Evolutionary conservation across 2,329 filamentous ascomycete species (phyloP).

Genomic region (Calonectria pseudoturangicola): DNA sequence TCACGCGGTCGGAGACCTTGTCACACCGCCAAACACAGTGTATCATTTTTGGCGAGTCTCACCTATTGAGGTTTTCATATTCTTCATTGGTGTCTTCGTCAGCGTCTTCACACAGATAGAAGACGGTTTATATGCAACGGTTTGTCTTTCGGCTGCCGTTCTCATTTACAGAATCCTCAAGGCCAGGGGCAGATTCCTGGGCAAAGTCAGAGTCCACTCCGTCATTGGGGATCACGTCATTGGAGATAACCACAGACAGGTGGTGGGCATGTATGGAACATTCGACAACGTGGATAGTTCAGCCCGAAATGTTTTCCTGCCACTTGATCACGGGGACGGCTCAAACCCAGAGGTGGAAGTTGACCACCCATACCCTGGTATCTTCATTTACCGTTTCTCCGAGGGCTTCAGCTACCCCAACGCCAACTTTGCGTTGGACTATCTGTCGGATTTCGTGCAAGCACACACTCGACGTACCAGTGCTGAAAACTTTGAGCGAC

Average conservation of each 20-base stretch:
- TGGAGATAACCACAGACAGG: constrained; percentile 73
- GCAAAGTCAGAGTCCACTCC: constrained; percentile 80
- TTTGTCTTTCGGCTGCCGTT: constrained; percentile 84
- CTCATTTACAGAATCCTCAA: constrained; percentile 90
- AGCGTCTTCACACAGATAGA: constrained; percentile 93
- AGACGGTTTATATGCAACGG: constrained; percentile 92
- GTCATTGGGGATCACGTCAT: constrained; percentile 85
- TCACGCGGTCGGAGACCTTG: constrained; percentile 93
- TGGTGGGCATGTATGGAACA: constrained; percentile 73
- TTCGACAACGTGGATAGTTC: constrained; percentile 70
- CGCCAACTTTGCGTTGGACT: constrained; percentile 90
- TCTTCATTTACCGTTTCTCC: constrained; percentile 96
- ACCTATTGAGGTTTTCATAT: constrained; percentile 92
- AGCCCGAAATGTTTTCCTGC: constrained; percentile 88
- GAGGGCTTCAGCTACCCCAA: constrained; percentile 99
- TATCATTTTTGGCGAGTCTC: constrained; percentile 98
- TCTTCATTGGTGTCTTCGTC: constrained; percentile 93
- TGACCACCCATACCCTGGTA: constrained; percentile 89
- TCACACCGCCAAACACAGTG: constrained; percentile 91
- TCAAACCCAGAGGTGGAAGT: constrained; percentile 89
- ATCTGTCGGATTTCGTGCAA: constrained; percentile 82
- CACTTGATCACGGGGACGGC: constrained; percentile 90
- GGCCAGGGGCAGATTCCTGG: constrained; percentile 88
- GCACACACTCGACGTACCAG: constrained; percentile 85
- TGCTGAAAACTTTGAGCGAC: constrained; percentile 76